Base-by-base conservation (phyloP, 208 protist species). In the Leishmania mexicana region DNA sequence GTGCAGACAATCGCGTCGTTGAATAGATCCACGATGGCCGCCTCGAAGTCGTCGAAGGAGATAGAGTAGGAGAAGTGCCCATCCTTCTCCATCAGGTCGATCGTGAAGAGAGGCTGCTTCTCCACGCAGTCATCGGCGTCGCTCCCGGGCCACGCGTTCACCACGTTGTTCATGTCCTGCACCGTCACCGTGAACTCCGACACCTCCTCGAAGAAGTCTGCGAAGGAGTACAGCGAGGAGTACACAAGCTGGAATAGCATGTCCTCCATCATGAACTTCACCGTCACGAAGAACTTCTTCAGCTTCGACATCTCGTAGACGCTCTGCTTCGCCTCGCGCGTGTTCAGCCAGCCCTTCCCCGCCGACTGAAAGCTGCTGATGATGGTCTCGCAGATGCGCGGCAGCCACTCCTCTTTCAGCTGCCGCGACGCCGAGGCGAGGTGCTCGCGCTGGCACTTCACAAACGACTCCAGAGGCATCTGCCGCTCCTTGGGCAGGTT, bases 331-430 rank as follows among this genome's bases (percentile, higher is more conserved):
- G 85, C 92, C 83, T 99, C 99, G 53, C 94, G 84, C 70, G 99
- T 88, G 88, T 99, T 99, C 65, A 99, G 92, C 98, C 99, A 99
- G n/a, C 99, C 99, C 85, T 99, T 99, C 42, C 98, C 98, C 8
- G 99, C 92, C n/a, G 95, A 94, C 76, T 90, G 83, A 70, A 99
- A 96, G 85, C 93, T 95, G 35, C 87, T 79, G 45, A 85, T 84
- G 84, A 99, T 97, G 57, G 93, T 90, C 35, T 92, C 91, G 80
- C 97, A 97, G 42, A 99, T 93, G 73, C 90, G 94, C 76, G 95
- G 83, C 60, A 97, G 83, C 98, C 98, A 99, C 45, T 90, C 88
- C 45, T 94, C 91, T 84, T 98, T 98, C 45, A 99, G 91, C 81
- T 98, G 97, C 62, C 84, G 78, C 24, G 89, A 85, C 45, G 95